A percentile compares a stretch with the other conserved stretches of the same genome.
Conservation (phyloP, 805 yeast genomes). For the Torulaspora franciscae region DNA sequence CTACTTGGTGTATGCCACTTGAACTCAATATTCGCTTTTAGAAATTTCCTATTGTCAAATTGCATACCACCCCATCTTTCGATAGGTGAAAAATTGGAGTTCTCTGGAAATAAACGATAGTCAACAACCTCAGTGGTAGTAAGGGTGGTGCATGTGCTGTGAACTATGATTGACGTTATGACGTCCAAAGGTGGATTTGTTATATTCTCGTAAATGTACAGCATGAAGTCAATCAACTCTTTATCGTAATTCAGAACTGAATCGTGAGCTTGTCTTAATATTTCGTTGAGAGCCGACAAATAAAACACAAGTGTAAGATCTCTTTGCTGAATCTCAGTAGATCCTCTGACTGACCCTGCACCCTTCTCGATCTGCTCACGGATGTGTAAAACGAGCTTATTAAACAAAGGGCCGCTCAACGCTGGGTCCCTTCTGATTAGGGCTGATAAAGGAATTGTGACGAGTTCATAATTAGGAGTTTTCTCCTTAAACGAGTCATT, state of each 20-base stretch:
- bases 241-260: conserved; percentile 41
- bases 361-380: conserved; percentile 65
- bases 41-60: conserved; percentile 48
- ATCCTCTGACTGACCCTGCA: conserved; percentile 71
- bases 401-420: conserved; percentile 26
- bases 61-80: conserved; percentile 75
- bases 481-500: conserved; percentile 54
- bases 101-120: conserved; percentile 48
- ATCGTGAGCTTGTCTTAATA: conserved; percentile 62
- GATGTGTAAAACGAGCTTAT: conserved; percentile 41
- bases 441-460: conserved; percentile 69
- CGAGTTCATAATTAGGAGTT: conserved; percentile 55
- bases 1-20: conserved; percentile 71
- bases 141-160: conserved; percentile 59
- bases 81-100: conserved; percentile 36
- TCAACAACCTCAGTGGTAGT: conserved; percentile 59
- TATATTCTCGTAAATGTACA: conserved; percentile 28
- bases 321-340: conserved; percentile 63
- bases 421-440: conserved; percentile 54
- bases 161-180: conserved; percentile 56
- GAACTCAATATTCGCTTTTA: conserved; percentile 47
- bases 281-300: conserved; percentile 62
- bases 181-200: conserved; percentile 54
- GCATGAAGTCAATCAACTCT: conserved; percentile 41
- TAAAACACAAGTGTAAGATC: conserved; percentile 75